Base-by-base conservation (phyloP, 2,329 filamentous ascomycete species). In the Epicoccum sorghinum region DNA sequence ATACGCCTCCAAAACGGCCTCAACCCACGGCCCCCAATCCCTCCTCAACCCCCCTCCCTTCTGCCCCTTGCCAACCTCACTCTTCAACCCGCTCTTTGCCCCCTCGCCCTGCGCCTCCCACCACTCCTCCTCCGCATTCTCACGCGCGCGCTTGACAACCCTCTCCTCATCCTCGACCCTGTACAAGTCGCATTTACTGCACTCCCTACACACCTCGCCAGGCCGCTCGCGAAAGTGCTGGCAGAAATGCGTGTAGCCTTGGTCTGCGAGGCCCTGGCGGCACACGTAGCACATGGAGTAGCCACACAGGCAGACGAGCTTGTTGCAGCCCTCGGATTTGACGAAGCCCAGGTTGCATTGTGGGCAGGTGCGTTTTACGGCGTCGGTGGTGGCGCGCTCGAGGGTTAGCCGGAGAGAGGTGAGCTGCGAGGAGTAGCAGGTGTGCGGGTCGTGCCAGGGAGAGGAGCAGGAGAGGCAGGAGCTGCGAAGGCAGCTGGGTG, bases 281-380 rank as follows among this genome's bases (percentile, higher is more conserved):
- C 95, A 99, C 41, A 98, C 86, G 70, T 99, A 99, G 74, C 95
- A 99, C 93, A 98, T 98, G 65, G 90, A 89, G 77, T 98, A 98
- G 7, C 95, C 95, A 75, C 95, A 99, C 13, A 92, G 87, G 71
- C 95, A 98, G 5, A 91, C 93, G 36, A 99, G 83, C 78, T 98
- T 98, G 80, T 99, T 99, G 83, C 95, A 99, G 67, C 95, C 95
- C 24, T 88, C 87, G 6, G 87, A 89, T 75, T 98, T 98, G 76
- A 99, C 90, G 72, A 98, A 98, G 13, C 88, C 90, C 8, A 93
- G 90, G 64, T 90, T 89, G 79, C 95, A 99, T 42, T 89, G 86
- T 7, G 95, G 95, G 72, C 95, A 99, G 8, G 95, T 93, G 45
- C 95, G 89, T 78, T 98, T 99, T 72, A 98, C 87, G 23, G 93